Conservation (phyloP, 179 eudicot species). For the Beta macrorhiza region DNA sequence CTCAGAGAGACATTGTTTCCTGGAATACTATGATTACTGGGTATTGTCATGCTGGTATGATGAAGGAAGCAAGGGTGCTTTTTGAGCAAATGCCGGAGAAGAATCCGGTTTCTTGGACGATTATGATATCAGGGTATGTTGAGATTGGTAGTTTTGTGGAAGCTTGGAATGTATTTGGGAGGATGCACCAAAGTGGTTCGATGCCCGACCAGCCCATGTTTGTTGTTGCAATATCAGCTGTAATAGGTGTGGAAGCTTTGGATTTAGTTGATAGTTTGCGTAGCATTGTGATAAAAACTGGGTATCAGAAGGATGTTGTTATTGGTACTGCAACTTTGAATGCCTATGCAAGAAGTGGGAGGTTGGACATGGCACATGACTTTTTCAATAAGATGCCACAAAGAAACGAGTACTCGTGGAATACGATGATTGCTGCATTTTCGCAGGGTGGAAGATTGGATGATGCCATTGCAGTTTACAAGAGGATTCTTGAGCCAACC, state of each 20-base stretch:
- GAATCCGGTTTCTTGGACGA: slow-evolving; percentile 48
- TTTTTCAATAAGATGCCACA: slow-evolving; percentile 40
- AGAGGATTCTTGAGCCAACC: slow-evolving; percentile 34
- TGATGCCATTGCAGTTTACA: slow-evolving; percentile 40
- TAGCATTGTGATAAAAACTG: slow-evolving; percentile 36
- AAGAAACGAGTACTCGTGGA: slow-evolving; percentile 44
- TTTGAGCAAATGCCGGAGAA: slow-evolving; percentile 43
- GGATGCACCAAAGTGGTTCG: slow-evolving; percentile 33
- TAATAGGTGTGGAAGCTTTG: slow-evolving; percentile 31
- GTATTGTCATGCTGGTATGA: slow-evolving; percentile 39
- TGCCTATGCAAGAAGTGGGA: slow-evolving; percentile 39
- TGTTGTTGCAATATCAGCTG: slow-evolving; percentile 37
- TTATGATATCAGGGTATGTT: slow-evolving; percentile 42
- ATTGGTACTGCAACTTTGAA: slow-evolving; percentile 43
- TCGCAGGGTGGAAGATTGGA: slow-evolving; percentile 40
- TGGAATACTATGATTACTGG: slow-evolving; percentile 52
- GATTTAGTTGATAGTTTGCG: slow-evolving; percentile 30
- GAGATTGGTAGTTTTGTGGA: slow-evolving; percentile 27
- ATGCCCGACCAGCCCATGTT: slow-evolving; percentile 39
- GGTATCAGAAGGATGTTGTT: slow-evolving; percentile 40
- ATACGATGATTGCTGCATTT: slow-evolving; percentile 47
- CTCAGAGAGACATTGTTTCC: slow-evolving; percentile 38
- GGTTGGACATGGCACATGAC: slow-evolving; percentile 34
- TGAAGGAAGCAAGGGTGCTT: slow-evolving; percentile 38
- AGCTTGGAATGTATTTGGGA: slow-evolving; percentile 41